Evolutionary conservation across 169 alveolate species (phyloP), one percentile per base, ranked within the genome.

Genomic region (Plasmodium knowlesi): DNA sequence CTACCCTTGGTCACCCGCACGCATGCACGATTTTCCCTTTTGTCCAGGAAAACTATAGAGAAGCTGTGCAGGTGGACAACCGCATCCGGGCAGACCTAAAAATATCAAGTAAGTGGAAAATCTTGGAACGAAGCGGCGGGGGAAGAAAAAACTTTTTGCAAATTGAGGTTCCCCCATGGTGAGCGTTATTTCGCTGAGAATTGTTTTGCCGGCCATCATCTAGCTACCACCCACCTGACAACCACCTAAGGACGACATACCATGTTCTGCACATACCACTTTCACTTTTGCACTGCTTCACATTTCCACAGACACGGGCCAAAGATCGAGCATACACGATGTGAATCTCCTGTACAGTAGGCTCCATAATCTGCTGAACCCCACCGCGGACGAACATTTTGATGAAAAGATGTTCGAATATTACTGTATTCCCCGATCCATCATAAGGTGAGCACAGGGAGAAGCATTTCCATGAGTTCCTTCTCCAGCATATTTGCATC

Each of bases 381-480:
- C 6, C 54, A 25, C 25, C 14, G 46, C 9, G 10, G 88, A 78
- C 30, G 43, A 30, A 10, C 79, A 88, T 25, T 88, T 88, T 32
- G 76, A 67, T 28, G 76, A 67, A 67, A 67, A 19, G 39, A 67
- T 4, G 76, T 67, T 67, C n/a, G 89, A 88, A 30, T 61, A 88
- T 46, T 88, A 88, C 30, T 88, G 67, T 43, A 57, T 88, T 28
- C 94, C 94, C 2, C 81, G 41, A 25, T 78, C 94, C 37, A 88
- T 88, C 43, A 88, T 88, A 30, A 74, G 54, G 94, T 88, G 61
- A 50, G 22, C 22, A 2, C 1, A 50, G 61, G 22, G 61, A 14
- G 61, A 50, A 10, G 81, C 25, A 32, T 28, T 16, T 41, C 30
- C 37, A 0, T 1, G 25, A 19, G 30, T 67, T 67, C 22, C 76